A percentile compares a stretch with the other conserved stretches of the same genome.
Conservation (phyloP, 805 yeast species). For the Candida taoyuanica region DNA sequence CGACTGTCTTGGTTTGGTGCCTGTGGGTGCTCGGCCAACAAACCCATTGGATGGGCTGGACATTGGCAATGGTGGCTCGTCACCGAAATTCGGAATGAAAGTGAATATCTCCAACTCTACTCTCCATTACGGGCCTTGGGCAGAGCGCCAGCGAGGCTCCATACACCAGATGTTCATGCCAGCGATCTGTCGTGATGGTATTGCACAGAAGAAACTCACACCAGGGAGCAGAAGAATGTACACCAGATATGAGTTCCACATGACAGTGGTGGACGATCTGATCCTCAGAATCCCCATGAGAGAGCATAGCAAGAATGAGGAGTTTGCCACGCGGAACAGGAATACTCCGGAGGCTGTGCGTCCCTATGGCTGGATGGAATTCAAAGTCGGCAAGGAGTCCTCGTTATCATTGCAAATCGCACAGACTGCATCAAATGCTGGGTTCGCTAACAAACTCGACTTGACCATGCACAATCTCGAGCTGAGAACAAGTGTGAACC, state of each 20-base stretch:
- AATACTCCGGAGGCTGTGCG: slow-evolving; percentile 38
- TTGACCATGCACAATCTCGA: slow-evolving; percentile 52
- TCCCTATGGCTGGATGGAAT: slow-evolving; percentile 91
- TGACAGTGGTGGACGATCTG: slow-evolving; percentile 60
- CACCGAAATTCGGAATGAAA: slow-evolving; percentile 61
- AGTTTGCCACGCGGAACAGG: slow-evolving; percentile 29
- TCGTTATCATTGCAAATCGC: slow-evolving; percentile 43
- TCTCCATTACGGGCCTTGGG: slow-evolving; percentile 92
- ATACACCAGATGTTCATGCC: slow-evolving; percentile 71
- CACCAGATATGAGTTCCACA: slow-evolving; percentile 49
- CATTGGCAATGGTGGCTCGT: slow-evolving; percentile 51
- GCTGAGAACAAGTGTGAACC: slow-evolving; percentile 80
- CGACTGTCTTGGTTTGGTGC: slow-evolving; percentile 69
- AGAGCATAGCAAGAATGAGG: slow-evolving; percentile 73
- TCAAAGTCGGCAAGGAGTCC: slow-evolving; percentile 54
- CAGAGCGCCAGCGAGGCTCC: slow-evolving; percentile 74
- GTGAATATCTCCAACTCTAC: slow-evolving; percentile 56
- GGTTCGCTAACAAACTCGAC: slow-evolving; percentile 50
- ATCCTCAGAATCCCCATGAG: slow-evolving; percentile 75
- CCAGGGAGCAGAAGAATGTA: slow-evolving; percentile 54
- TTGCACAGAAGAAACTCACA: slow-evolving; percentile 34
- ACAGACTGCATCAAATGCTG: slow-evolving; percentile 46
- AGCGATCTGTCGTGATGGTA: slow-evolving; percentile 50
- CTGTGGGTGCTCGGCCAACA: slow-evolving; percentile 32
- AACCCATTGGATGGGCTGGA: slow-evolving; percentile 42